These are phyloP conservation scores for Penicillium fimorum DNA, from an alignment of 495 filamentous ascomycete species.

Conservation along the genomic window DNA sequence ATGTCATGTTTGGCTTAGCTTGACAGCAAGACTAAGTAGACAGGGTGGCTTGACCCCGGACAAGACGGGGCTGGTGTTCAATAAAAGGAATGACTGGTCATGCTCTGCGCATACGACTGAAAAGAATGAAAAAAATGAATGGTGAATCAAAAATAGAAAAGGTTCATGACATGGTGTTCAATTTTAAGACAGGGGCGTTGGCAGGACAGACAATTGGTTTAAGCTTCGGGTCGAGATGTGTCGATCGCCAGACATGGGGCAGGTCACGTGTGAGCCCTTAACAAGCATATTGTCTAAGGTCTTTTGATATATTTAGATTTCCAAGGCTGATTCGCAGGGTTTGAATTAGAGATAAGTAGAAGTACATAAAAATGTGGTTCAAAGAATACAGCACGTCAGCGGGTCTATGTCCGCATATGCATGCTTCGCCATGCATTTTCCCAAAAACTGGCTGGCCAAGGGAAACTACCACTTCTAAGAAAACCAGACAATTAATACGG, in stretches of 20 bases:
- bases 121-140: constrained; percentile 12
- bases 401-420: neutral
- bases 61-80: constrained; percentile 15
- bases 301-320: neutral
- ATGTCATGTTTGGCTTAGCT: constrained; percentile 38
- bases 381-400: neutral
- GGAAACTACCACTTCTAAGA: neutral
- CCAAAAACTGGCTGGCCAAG: neutral
- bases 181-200: constrained; percentile 15
- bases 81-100: constrained; percentile 25
- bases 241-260: constrained; percentile 10
- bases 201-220: neutral
- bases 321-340: neutral
- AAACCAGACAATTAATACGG: neutral
- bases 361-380: constrained; percentile 17
- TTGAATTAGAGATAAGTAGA: constrained; percentile 21
- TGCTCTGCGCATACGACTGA: constrained; percentile 16
- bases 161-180: constrained; percentile 10
- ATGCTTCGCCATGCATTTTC: neutral
- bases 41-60: constrained; percentile 14
- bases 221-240: constrained; percentile 11
- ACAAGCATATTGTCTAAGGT: neutral
- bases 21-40: constrained; percentile 4
- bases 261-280: constrained; percentile 14
- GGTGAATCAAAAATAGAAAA: neutral